Percentiles rank a stretch among this genome's conserved stretches.
These are phyloP conservation scores for Tilletia horrida DNA, from an alignment of 1,284 basidiomycete species.

Conservation along the genomic window DNA sequence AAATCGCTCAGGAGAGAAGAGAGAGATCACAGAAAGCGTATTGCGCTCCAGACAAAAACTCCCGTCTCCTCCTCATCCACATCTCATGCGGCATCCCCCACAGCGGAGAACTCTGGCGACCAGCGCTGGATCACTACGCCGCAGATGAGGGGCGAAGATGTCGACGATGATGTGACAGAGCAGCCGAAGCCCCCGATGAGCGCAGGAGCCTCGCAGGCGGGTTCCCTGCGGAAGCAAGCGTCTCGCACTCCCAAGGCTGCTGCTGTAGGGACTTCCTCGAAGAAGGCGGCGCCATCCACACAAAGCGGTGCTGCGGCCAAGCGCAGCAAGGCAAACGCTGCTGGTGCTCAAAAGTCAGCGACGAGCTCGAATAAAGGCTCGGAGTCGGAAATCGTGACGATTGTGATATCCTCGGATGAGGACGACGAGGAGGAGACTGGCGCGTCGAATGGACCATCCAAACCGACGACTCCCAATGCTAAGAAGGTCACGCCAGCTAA, in stretches of 20 bases:
- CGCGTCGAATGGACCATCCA: background rate
- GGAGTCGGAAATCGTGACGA: background rate
- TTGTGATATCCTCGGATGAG: background rate
- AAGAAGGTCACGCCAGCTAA: background rate
- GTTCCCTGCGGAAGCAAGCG: too few species aligned
- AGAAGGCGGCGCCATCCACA: background rate
- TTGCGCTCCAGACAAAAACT: background rate
- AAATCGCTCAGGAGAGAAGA: conserved; percentile 7
- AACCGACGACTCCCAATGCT: background rate
- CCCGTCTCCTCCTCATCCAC: conserved; percentile 4
- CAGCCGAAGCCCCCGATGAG: background rate
- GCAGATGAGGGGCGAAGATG: background rate
- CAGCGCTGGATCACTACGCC: background rate
- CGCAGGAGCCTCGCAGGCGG: too few species aligned
- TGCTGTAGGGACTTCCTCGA: background rate
- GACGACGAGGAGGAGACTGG: background rate
- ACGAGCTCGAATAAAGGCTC: background rate
- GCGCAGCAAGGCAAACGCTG: background rate
- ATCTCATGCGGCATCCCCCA: background rate
- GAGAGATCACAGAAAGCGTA: background rate
- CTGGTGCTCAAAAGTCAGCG: background rate
- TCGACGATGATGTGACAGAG: background rate
- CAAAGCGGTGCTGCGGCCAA: background rate
- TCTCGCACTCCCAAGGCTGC: background rate
- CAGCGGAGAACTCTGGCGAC: background rate